Conservation (phyloP, 345 rosid genomes). For the Schrenkiella parvula region DNA sequence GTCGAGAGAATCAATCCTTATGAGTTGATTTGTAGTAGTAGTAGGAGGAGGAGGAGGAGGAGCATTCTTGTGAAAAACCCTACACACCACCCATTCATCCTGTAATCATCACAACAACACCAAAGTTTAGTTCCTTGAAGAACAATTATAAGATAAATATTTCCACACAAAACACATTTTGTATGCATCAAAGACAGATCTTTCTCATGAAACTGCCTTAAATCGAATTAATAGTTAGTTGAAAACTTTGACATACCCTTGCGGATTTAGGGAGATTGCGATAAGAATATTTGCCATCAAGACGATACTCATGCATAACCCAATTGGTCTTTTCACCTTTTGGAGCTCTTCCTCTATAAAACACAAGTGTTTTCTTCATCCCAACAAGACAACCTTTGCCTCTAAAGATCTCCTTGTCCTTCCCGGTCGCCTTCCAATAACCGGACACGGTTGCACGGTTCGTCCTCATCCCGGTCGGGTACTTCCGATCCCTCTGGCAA, state of each 20-base stretch:
- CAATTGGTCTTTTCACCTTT: conserved; percentile 94
- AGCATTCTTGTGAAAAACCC: conserved; percentile 84
- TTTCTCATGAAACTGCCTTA: not conserved
- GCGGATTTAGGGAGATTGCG: conserved; percentile 60
- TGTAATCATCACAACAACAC: conserved; percentile 8
- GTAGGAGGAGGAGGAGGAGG: conserved; percentile 8
- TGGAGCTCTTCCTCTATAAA: conserved; percentile 93
- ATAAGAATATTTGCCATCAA: conserved; percentile 79
- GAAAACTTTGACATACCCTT: conserved; percentile 44
- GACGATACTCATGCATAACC: conserved; percentile 96
- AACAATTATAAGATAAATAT: not conserved
- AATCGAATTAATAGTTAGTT: not conserved
- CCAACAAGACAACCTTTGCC: conserved; percentile 75
- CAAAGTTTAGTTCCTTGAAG: no score
- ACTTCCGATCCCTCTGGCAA: conserved; percentile 85
- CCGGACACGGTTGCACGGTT: conserved; percentile 91
- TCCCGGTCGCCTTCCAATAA: conserved; percentile 98
- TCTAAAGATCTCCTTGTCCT: conserved; percentile 77
- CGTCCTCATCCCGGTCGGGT: conserved; percentile 97
- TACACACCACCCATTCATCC: conserved; percentile 98
- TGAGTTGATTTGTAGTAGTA: conserved; percentile 17
- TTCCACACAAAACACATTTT: not conserved
- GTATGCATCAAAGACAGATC: not conserved
- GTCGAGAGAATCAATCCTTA: conserved; percentile 40
- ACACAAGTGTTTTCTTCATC: conserved; percentile 99